Evolutionary conservation across 116 monocot species (phyloP), one percentile per base, ranked within the genome.

Genomic region (Trichopus zeylanicus): DNA sequence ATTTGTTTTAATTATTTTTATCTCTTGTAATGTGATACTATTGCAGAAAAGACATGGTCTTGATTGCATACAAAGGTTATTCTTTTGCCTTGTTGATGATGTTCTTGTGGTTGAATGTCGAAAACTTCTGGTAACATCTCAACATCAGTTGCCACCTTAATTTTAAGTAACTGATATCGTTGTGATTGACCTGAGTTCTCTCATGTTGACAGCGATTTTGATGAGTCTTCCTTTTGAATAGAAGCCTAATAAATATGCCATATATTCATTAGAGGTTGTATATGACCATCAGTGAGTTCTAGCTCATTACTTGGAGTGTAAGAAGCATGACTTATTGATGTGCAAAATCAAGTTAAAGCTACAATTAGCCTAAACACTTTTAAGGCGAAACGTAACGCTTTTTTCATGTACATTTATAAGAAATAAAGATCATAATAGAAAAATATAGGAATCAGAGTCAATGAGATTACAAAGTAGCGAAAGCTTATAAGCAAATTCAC

Each of bases 281-380:
- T 46, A 46, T 18, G 18, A 47, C 18, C 32, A 64, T 64, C 64
- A 53, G 21, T 53, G 64, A 64, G 64, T 51, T 64, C 51, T 35
- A 56, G 20, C 4, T 58, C 24, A 33, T 67, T 67, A 67, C 67
- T 67, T 67, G 27, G 57, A 67, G 67, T 57, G 58, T 67, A 67
- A 57, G 67, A 58, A 67, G 33, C 58, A 48, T 49, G 23, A 13
- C 32, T 31, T 57, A 46, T 58, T 46, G 23, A 55, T 55, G 42
- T 21, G 37, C 53, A 46, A 10, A 55, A 29, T 11, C 37, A 37
- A 53, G 53, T 53, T 37, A 64, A 35, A 64, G 64, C 64, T 53
- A 64, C 53, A 35, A 54, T 34, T 37, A 64, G 51, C 53, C 53
- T 38, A 64, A 64, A 24, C 15, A 10, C 20, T 65, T 37, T 39